These are phyloP conservation scores for Sphagnum magellanicum DNA, from an alignment of 228 moss, liverwort and hornwort genomes.

Conservation along the genomic window DNA sequence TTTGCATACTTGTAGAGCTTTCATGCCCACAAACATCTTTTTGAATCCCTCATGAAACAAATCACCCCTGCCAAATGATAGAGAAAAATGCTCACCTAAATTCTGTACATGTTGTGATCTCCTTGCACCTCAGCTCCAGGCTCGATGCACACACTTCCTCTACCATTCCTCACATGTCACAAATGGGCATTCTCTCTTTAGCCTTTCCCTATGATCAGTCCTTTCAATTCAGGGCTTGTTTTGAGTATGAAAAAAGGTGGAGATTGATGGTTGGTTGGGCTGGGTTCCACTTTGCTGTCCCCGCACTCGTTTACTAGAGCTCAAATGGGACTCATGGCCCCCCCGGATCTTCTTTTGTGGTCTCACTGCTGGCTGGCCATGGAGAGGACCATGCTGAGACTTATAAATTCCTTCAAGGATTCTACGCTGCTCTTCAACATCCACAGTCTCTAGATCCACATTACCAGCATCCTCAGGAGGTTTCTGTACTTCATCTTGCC, in stretches of 20 bases:
- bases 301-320: background rate
- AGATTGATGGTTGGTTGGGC: slow-evolving; percentile 24
- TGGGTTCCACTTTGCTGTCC: background rate
- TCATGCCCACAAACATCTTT: no score
- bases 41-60: no score
- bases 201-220: no score
- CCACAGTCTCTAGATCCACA: slow-evolving; percentile 41
- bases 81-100: no score
- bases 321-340: background rate
- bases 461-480: background rate
- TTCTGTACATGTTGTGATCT: no score
- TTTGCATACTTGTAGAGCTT: no score
- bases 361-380: slow-evolving; percentile 6
- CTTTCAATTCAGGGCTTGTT: background rate
- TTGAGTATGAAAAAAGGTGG: slow-evolving; percentile 24
- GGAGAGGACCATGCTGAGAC: slow-evolving; percentile 18
- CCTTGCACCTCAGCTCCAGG: no score
- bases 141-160: no score
- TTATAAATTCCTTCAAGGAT: slow-evolving; percentile 60
- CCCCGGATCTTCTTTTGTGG: slow-evolving; percentile 15
- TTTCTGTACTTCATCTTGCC: background rate
- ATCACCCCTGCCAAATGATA: no score
- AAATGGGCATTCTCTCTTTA: no score
- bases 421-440: slow-evolving; percentile 55
- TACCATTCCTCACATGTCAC: no score